Percentiles rank a stretch among this genome's conserved stretches.
These are phyloP conservation scores for Glutinoglossum americanum DNA, from an alignment of 495 filamentous ascomycete species.

Conservation along the genomic window DNA sequence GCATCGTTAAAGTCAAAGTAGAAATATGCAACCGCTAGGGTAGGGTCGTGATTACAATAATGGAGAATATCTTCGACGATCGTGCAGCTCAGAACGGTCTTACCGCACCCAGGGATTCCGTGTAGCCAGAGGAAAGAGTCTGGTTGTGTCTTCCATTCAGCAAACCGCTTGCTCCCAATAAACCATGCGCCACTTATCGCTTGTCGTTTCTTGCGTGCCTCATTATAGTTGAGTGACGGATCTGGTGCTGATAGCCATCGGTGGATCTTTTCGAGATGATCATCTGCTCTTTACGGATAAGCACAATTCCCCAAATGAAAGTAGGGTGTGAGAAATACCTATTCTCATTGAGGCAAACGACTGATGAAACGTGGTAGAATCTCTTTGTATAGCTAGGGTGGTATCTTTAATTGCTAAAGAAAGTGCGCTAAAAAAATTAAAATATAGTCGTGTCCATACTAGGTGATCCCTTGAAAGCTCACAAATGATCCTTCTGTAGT, in stretches of 20 bases:
- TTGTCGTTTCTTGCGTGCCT: neutral
- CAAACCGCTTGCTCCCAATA: neutral
- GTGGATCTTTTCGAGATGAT: neutral
- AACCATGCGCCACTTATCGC: neutral
- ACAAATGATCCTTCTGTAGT: too few relatives aligned
- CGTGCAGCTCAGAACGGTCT: neutral
- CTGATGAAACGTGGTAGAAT: too few relatives aligned
- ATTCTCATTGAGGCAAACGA: too few relatives aligned
- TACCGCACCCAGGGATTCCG: neutral
- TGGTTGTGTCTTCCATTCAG: neutral
- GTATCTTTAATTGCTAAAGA: too few relatives aligned
- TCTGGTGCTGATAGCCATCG: neutral
- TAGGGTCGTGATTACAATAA: neutral
- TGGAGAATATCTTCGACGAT: neutral
- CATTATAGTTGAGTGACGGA: neutral
- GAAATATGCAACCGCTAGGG: neutral
- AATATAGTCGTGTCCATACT: too few relatives aligned
- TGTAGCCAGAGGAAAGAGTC: neutral
- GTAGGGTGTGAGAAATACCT: too few relatives aligned
- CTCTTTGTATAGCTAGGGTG: too few relatives aligned
- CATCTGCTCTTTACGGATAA: neutral
- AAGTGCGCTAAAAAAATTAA: too few relatives aligned
- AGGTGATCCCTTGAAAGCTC: too few relatives aligned
- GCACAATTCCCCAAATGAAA: too few relatives aligned
- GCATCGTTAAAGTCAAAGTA: constrained; percentile 2